Conservation (phyloP, 495 filamentous ascomycete genomes). For the Lasiosphaeria miniovina region DNA sequence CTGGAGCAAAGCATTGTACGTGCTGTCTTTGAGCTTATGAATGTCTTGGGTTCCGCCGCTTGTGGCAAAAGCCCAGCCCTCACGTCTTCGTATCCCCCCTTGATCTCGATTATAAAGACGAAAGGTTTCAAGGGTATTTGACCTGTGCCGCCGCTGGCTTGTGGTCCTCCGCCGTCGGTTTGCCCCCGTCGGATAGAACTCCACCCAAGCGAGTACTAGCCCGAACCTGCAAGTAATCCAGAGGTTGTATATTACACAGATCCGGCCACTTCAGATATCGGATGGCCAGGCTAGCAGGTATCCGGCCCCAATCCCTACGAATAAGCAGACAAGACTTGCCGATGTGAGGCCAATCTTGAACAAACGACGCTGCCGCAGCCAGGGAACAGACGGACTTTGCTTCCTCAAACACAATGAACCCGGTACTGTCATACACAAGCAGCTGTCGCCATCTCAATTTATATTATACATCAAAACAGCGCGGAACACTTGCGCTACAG, state of each 20-base stretch:
- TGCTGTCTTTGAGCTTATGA: conserved; percentile 26
- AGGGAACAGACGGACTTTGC: background rate
- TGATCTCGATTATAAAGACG: conserved; percentile 19
- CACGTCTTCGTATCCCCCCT: background rate
- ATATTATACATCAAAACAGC: conserved; percentile 8
- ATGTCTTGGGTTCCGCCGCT: conserved; percentile 15
- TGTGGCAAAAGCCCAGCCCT: conserved; percentile 2
- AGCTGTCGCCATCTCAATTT: background rate
- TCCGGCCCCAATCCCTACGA: background rate
- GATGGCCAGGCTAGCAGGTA: background rate
- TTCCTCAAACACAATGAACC: conserved; percentile 4
- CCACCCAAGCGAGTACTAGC: background rate
- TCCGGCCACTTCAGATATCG: background rate
- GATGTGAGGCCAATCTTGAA: background rate
- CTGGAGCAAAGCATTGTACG: conserved; percentile 22
- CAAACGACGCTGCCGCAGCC: background rate
- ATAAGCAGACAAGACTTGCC: background rate
- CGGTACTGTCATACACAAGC: background rate
- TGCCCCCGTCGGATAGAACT: background rate
- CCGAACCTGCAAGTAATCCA: background rate
- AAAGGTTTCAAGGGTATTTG: conserved; percentile 14
- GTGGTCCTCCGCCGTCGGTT: background rate
- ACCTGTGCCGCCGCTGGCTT: background rate
- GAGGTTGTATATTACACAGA: background rate
- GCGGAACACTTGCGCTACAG: conserved; percentile 19